Base-by-base conservation (phyloP, 768 basidiomycete genomes). In the Lactarius akahatsu region DNA sequence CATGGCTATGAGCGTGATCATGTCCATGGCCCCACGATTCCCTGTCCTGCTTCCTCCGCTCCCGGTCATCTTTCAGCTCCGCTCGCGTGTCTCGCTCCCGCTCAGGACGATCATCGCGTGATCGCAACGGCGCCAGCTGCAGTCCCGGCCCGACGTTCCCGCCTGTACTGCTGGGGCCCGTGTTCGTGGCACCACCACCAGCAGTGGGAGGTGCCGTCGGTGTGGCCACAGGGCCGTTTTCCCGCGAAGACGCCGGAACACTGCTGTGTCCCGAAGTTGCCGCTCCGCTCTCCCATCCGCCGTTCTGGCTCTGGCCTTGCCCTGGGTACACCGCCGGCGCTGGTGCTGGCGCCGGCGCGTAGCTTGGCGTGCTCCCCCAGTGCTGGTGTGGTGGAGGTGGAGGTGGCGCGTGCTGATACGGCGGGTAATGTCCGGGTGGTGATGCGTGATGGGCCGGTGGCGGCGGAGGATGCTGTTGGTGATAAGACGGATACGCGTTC, bases 11-110 rank as follows among this genome's bases (percentile, higher is more conserved):
- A 23, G 59, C 67, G n/a, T 43, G 62, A 30, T 18, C n/a, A 23
- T 52, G 26, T 32, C 36, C 52, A 23, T 61, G 60, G 4, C 5
- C 16, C 66, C 66, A 67, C 2, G 56, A 1, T n/a, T 67, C 68
- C 38, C 61, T 45, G 3, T 69, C 68, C 8, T 56, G 65, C 36
- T 59, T 67, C 20, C 65, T 45, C 8, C 68, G 55, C 8, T 69
- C 68, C 30, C 68, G 64, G 1, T 66, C 68, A 3, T 70, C 69
- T 57, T 64, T 69, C 30, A 57, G 3, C 18, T 69, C 68, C 20
- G 40, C 1, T 32, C 68, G 64, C 26, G 23, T 13, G 13, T 66
- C 66, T 57, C 66, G 52, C 57, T 40, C 66, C 9, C 61, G 68
- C 9, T 68, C 66, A 30, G 28, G 41, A 2, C 57, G 63, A 38